Conservation (phyloP, 2,329 filamentous ascomycete genomes). For the Geosmithia putterillii region DNA sequence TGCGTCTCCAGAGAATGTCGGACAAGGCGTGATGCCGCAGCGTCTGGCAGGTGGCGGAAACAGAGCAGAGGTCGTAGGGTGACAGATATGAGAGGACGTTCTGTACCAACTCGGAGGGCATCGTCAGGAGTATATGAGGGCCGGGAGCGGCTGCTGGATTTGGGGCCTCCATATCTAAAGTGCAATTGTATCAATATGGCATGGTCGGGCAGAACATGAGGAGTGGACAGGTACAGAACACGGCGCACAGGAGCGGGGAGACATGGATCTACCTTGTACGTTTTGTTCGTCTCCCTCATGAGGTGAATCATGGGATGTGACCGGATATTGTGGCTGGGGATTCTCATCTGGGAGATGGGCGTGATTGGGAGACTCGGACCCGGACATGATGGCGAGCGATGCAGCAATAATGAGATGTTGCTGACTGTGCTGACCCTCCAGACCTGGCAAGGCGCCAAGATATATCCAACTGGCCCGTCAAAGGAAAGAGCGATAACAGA, state of each 20-base stretch:
- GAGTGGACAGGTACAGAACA: too few species aligned
- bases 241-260: too few species aligned
- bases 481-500: background rate
- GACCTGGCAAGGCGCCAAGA: background rate
- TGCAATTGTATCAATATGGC: too few species aligned
- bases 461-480: background rate
- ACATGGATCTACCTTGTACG: too few species aligned
- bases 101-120: constrained; percentile 67
- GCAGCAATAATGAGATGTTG: background rate
- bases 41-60: constrained; percentile 48
- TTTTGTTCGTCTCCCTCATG: too few species aligned
- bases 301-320: too few species aligned
- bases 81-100: constrained; percentile 56
- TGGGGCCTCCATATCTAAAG: background rate
- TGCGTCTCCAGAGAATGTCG: constrained; percentile 60
- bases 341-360: too few species aligned
- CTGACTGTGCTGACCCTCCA: background rate
- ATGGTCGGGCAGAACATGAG: too few species aligned
- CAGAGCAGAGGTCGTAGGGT: constrained; percentile 47
- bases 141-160: background rate
- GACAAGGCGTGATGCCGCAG: constrained; percentile 47
- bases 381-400: too few species aligned
- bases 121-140: constrained; percentile 26
- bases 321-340: too few species aligned
- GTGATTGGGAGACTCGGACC: too few species aligned